Base-by-base conservation (phyloP, 495 filamentous ascomycete species). In the Hypoxylon fuscum region DNA sequence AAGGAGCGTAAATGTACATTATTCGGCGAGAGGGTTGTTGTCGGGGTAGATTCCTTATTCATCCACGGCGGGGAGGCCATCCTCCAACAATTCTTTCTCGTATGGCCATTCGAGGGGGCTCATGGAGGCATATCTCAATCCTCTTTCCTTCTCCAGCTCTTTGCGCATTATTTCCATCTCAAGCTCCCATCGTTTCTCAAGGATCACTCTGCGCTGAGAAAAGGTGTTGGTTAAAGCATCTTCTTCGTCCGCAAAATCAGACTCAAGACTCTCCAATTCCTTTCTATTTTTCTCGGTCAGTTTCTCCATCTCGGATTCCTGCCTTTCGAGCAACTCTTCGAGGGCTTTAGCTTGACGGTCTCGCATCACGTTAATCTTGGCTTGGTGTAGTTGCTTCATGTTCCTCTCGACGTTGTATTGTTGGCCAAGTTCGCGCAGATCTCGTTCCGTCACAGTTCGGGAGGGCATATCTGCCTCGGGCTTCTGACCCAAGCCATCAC, bases 301-400 rank as follows among this genome's bases (percentile, higher is more conserved):
- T 9, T 73, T 72, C 3, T 83, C 75, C 23, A 89, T 73, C 72
- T 95, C 90, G 20, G 73, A 73, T 46, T 84, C 83, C 74, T 93
- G 89, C 21, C 87, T 82, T 25, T 79, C 79, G 2, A 85, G 75
- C 4, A 91, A 77, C 57, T 88, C 85, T 62, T 90, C 86, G 56
- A 90, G 77, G 44, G 86, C 79, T 61, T 88, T 83, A 3, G 86
- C 87, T 64, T 95, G 91, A 41, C 86, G 86, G 53, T 92, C 91
- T 5, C 91, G 81, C 53, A 95, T 82, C 1, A 93, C 90, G 59
- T 94, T 92, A 74, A 95, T 90, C 55, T 87, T 86, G 14, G 85
- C 78, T 41, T 86, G 81, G 62, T 93, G 90, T 1, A 89, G 82
- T 10, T 84, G 81, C 44, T 87, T 85, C 85, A 93, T 87, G 46